phyloP scores from a whole-genome alignment of 352 stramenopile species.

The Phytophthora agathidicida region DNA sequence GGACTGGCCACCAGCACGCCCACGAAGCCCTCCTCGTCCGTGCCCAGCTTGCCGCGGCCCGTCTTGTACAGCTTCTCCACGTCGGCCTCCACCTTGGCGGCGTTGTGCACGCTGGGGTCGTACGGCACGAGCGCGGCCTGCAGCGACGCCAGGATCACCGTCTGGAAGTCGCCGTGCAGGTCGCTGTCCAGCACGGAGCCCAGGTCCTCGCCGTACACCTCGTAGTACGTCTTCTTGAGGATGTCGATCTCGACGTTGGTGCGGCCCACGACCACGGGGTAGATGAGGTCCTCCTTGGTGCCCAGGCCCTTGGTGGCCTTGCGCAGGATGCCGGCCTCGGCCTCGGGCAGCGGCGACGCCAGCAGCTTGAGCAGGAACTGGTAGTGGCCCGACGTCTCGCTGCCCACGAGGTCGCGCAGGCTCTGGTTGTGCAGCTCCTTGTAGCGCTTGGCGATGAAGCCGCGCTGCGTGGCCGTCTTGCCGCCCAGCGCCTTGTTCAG shows the following conservation, averaged over 20 bases:
- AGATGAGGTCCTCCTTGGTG: conserved; percentile 74
- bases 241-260: conserved; percentile 81
- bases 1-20: conserved; percentile 55
- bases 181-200: conserved; percentile 63
- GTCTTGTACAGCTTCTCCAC: conserved; percentile 75
- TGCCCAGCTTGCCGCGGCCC: conserved; percentile 71
- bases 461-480: conserved; percentile 65
- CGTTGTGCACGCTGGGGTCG: conserved; percentile 70
- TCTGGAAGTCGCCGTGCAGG: conserved; percentile 77
- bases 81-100: conserved; percentile 62
- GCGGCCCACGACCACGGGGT: conserved; percentile 62
- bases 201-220: conserved; percentile 68
- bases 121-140: conserved; percentile 56
- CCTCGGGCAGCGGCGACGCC: conserved; percentile 60
- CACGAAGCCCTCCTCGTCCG: conserved; percentile 72
- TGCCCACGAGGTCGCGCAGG: conserved; percentile 65
- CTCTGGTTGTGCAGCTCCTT: conserved; percentile 66
- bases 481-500: conserved; percentile 65
- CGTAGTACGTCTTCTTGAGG: conserved; percentile 86
- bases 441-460: conserved; percentile 76
- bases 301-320: conserved; percentile 69
- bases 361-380: conserved; percentile 69
- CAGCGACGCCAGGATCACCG: conserved; percentile 72
- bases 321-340: conserved; percentile 65
- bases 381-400: conserved; percentile 69